Percentiles rank a stretch among this genome's conserved stretches.
Conservation (phyloP, 192 early-diverging fungal species). For the Coemansia sp. region DNA sequence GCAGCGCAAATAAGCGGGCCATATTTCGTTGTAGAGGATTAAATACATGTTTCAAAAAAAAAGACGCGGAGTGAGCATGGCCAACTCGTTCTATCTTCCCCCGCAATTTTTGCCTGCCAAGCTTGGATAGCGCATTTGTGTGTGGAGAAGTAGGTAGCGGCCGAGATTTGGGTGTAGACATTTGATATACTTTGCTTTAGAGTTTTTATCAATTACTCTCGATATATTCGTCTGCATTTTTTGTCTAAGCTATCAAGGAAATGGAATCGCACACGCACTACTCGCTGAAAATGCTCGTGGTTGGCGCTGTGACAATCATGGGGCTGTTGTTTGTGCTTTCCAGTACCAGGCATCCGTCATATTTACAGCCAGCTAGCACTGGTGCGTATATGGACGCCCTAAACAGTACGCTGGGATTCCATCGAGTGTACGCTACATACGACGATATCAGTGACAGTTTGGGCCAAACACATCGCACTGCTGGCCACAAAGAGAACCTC, state of each 20-base stretch:
- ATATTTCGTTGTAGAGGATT: constrained; percentile 39
- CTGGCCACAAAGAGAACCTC: too few species aligned
- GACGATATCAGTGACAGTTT: too few species aligned
- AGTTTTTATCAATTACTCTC: neutral
- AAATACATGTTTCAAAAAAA: constrained; percentile 14
- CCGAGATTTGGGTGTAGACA: neutral
- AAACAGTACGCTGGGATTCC: constrained; percentile 11
- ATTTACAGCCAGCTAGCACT: neutral
- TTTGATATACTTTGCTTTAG: neutral
- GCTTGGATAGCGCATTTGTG: neutral
- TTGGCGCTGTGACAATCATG: neutral
- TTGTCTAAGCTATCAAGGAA: neutral
- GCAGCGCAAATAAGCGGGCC: constrained; percentile 30
- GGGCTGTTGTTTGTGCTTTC: neutral
- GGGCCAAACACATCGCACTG: too few species aligned
- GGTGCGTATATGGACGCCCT: constrained; percentile 15
- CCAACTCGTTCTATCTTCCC: neutral
- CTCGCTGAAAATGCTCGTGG: neutral
- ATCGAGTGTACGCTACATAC: too few species aligned
- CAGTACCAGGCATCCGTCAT: neutral
- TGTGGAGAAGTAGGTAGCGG: neutral
- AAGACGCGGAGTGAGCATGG: neutral
- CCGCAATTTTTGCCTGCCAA: neutral
- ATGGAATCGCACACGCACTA: constrained; percentile 1
- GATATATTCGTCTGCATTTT: neutral